A percentile compares a stretch with the other conserved stretches of the same genome.
Conservation (phyloP, 1,139 yeast genomes). For the Blastobotrys indianensis region DNA sequence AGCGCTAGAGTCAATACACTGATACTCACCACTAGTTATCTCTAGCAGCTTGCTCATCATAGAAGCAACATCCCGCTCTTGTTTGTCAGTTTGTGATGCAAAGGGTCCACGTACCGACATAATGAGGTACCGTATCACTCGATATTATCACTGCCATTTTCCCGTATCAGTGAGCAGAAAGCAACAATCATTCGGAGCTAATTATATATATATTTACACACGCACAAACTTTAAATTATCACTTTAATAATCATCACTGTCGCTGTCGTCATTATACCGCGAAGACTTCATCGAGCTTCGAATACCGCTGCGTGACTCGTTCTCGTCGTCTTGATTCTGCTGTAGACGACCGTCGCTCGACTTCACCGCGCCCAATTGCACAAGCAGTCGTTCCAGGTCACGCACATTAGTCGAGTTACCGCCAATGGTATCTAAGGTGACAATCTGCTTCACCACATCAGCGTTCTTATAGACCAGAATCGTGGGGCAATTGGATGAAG, state of each 20-base stretch:
- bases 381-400: conserved; percentile 69
- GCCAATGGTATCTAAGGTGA: conserved; percentile 75
- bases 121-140: background rate
- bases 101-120: background rate
- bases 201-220: conserved; percentile 1
- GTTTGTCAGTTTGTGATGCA: no score
- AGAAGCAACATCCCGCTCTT: background rate
- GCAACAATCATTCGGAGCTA: background rate
- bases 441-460: conserved; percentile 68
- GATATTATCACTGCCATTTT: background rate
- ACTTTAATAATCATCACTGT: conserved; percentile 4
- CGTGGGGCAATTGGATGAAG: conserved; percentile 87
- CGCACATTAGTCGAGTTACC: conserved; percentile 66
- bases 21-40: no score
- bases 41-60: background rate
- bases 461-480: conserved; percentile 71
- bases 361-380: conserved; percentile 57
- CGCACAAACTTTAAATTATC: background rate
- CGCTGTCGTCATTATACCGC: conserved; percentile 5
- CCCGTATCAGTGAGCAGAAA: background rate
- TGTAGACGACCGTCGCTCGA: conserved; percentile 60
- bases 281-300: background rate
- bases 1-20: background rate
- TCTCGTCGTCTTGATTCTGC: conserved; percentile 58
- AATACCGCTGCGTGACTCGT: conserved; percentile 27